Conservation (phyloP, 176 grass and related monocot species). For the Carex kokanica region DNA sequence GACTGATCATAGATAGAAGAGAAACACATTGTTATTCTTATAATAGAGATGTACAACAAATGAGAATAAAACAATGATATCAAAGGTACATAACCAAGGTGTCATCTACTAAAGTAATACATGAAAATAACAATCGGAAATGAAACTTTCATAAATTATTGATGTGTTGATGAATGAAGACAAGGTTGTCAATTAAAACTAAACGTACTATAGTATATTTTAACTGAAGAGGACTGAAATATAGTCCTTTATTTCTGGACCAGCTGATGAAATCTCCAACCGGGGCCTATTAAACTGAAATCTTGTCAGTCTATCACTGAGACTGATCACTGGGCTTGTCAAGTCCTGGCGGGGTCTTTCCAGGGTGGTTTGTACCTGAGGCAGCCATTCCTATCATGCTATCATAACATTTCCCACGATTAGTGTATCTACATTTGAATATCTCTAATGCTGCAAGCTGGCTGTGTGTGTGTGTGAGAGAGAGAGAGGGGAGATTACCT, state of each 20-base stretch:
- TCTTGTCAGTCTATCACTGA: not conserved
- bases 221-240: not conserved
- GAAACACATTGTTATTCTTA: not conserved
- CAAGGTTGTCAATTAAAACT: not conserved
- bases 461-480: not conserved
- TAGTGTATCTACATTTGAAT: not conserved
- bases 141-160: not conserved
- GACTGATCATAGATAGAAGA: not conserved
- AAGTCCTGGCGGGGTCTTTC: slow-evolving; percentile 40
- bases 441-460: not conserved
- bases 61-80: not conserved
- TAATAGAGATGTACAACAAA: not conserved
- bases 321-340: slow-evolving; percentile 47
- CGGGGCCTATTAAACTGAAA: not conserved
- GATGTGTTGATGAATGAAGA: not conserved
- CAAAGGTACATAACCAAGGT: not conserved
- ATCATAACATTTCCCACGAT: not conserved
- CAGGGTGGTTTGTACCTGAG: slow-evolving; percentile 46
- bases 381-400: slow-evolving; percentile 49
- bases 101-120: not conserved
- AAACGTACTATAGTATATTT: not conserved
- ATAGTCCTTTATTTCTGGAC: not conserved
- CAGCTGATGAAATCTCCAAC: not conserved
- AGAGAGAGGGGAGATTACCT: slow-evolving; percentile 31
- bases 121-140: not conserved